Percentiles rank a stretch among this genome's conserved stretches.
These are phyloP conservation scores for Afroboletus lepidellus DNA, from an alignment of 1,284 basidiomycete species.

Conservation along the genomic window DNA sequence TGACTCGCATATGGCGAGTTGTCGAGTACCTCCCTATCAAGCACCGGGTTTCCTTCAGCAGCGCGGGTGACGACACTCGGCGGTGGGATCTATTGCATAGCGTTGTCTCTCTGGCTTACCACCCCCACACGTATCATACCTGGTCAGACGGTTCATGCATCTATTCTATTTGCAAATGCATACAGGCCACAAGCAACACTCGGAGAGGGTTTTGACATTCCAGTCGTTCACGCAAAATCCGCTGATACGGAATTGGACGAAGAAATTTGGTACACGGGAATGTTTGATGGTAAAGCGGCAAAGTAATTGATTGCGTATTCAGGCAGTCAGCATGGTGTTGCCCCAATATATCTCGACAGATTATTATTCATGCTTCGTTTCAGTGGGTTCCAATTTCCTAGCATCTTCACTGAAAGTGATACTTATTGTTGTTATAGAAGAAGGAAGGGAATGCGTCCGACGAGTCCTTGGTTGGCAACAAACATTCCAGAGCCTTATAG, in stretches of 20 bases:
- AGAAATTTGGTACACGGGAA: slow-evolving; percentile 24
- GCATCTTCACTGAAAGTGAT: neutral
- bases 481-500: slow-evolving; percentile 13
- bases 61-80: slow-evolving; percentile 9
- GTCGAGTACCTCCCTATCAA: slow-evolving; percentile 31
- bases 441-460: slow-evolving; percentile 23
- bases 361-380: slow-evolving; percentile 32
- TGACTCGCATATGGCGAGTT: slow-evolving; percentile 18
- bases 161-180: slow-evolving; percentile 25
- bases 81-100: slow-evolving; percentile 11
- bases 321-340: slow-evolving; percentile 10
- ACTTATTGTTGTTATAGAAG: slow-evolving; percentile 8
- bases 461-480: slow-evolving; percentile 10
- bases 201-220: slow-evolving; percentile 29
- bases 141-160: slow-evolving; percentile 33
- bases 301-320: slow-evolving; percentile 16
- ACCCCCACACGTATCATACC: slow-evolving; percentile 27
- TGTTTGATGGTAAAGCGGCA: slow-evolving; percentile 27
- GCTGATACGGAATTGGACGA: slow-evolving; percentile 4
- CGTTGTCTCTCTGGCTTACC: no score
- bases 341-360: slow-evolving; percentile 26
- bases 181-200: slow-evolving; percentile 27
- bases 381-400: no score
- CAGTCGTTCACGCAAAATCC: slow-evolving; percentile 8
- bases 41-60: slow-evolving; percentile 25